Base-by-base conservation (phyloP, 257 asterid genomes). In the Apocynum venetum region DNA sequence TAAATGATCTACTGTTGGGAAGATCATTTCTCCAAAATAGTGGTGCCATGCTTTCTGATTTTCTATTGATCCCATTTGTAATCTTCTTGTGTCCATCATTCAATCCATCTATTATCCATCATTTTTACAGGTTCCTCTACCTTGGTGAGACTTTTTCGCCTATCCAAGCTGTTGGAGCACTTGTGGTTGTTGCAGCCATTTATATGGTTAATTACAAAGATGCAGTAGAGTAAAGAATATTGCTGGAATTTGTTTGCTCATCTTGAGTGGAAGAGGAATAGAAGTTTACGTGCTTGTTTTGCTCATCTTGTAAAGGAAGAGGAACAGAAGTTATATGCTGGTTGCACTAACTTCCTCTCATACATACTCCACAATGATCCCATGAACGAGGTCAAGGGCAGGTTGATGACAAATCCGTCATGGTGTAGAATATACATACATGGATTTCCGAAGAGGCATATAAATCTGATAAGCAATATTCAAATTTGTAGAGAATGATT, bases 121-220 rank as follows among this genome's bases (percentile, higher is more conserved):
- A 25, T 25, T 25, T 25, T 36, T 76, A 87, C 93, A 93, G 99
- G 80, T 95, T 85, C 90, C 77, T 91, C 43, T 93, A 93, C 87
- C 97, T 95, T 35, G 96, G 82, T 19, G 99, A 95, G 85, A 90
- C 96, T 80, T 95, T 93, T 88, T 80, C 85, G 2, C 87, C 98
- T 0, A 76, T 89, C 81, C 99, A 95, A 85, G 81, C 91, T 61
- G 83, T 80, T 76, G 99, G 98, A 76, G 99, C 97, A 17, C 72
- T 93, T 51, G 78, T 93, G 72, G 93, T 94, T 19, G 72, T 95
- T 81, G 97, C 89, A 53, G 98, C 92, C 59, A 91, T 95, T 78
- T 93, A 93, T 81, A 84, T 93, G 96, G 98, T 93, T 57, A 95
- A 93, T 84, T 89, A 88, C 88, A 91, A 89, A 78, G 80, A 14